Evolutionary conservation across 768 basidiomycete genomes (phyloP), one percentile per base, ranked within the genome.

Genomic region (Phanerochaete sordida): DNA sequence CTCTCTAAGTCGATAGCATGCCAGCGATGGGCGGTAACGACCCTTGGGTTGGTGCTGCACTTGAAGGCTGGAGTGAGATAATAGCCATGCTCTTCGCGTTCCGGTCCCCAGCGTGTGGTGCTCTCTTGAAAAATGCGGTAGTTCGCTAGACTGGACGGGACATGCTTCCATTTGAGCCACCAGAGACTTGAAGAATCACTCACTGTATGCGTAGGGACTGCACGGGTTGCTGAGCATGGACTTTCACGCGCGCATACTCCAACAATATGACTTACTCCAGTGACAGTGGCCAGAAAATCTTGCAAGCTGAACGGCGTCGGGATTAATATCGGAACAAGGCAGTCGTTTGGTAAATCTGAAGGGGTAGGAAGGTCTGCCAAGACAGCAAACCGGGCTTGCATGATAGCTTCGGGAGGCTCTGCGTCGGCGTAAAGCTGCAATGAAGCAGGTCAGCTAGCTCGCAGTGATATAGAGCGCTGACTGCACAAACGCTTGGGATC

Each of bases 41-140:
- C 85, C 35, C 87, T 85, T 19, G 89, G 88, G 66, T 90, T 91
- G 26, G 90, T 92, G 72, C 69, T 86, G 68, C 90, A 93, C 67
- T 89, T 90, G 78, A 85, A 92, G 13, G 81, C 68, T 0, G 90
- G 89, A 1, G 84, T 78, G 56, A 91, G 82, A 69, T 86, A 84
- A 66, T 88, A 92, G 2, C 90, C 90, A 58, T 92, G 89, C 63
- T 91, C 90, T 75, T 93, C 90, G 53, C 86, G 84, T 48, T 90
- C 88, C 2, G 88, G 83, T 66, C 90, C 91, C 90, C 90, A 93
- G 35, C 79, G 77, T 2, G 90, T 90, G 19, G 86, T 91, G 6
- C 75, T 69, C 58, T 85, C 82, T 56, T 87, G 83, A 39, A 93
- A 76, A 44, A 89, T 78, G 47, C 85, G 83, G 68, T 90, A 87